Conservation (phyloP, 805 yeast genomes). For the Kregervanrija delftensis region DNA sequence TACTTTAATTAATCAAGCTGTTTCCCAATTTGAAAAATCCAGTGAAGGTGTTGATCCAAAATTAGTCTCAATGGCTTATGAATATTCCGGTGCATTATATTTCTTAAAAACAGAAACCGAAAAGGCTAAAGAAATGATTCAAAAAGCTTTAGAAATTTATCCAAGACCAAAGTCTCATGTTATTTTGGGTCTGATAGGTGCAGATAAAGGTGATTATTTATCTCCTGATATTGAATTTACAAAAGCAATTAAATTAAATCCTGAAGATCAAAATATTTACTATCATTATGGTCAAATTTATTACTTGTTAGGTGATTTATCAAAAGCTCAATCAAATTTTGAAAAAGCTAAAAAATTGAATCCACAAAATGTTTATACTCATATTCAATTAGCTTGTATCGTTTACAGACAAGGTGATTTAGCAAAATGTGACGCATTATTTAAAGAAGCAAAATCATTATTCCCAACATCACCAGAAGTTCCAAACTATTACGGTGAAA, state of each 20-base stretch:
- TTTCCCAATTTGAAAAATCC: constrained; percentile 29
- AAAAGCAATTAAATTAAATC: constrained; percentile 60
- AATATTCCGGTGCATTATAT: constrained; percentile 74
- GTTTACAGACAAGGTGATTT: constrained; percentile 69
- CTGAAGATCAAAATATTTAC: constrained; percentile 72
- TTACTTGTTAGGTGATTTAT: constrained; percentile 71
- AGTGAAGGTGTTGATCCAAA: constrained; percentile 30
- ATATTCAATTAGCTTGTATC: constrained; percentile 89
- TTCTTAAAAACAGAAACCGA: constrained; percentile 73
- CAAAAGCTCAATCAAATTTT: constrained; percentile 67
- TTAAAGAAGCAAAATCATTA: constrained; percentile 60
- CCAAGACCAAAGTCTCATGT: constrained; percentile 82
- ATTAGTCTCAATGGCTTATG: constrained; percentile 66
- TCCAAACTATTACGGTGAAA: constrained; percentile 94
- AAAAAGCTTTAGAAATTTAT: constrained; percentile 53
- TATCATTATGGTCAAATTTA: constrained; percentile 93
- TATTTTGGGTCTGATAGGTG: constrained; percentile 72
- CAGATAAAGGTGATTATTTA: constrained; percentile 64
- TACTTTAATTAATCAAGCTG: constrained; percentile 52
- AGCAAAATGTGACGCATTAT: constrained; percentile 52
- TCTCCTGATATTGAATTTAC: constrained; percentile 64
- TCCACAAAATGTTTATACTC: constrained; percentile 72
- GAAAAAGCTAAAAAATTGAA: constrained; percentile 68
- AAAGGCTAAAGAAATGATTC: constrained; percentile 56
- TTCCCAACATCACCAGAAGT: constrained; percentile 88